Base-by-base conservation (phyloP, 306 rosid genomes). In the Cyamopsis tetragonoloba region DNA sequence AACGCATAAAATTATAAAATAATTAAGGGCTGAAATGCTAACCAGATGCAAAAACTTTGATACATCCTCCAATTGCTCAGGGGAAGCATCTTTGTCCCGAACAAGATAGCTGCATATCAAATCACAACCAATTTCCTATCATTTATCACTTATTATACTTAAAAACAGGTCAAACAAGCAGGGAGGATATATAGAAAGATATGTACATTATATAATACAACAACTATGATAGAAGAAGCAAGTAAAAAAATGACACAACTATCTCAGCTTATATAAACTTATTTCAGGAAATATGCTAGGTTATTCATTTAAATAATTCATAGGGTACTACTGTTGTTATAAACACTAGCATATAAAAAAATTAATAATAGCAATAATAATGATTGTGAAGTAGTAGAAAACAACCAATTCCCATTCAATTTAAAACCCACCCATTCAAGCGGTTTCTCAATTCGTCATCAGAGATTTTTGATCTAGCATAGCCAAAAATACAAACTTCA, bases 401-500 rank as follows among this genome's bases (percentile, higher is more conserved):
- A 7, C 14, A 55, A 62, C 47, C 20, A 56, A 56, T 72, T 26
- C 48, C 13, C 63, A 50, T 10, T 6, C 26, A 34, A 28, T 2
- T 23, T 23, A 51, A 77, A 41, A 53, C 15, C 92, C 73, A 90
- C 99, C 95, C 85, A 3, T 43, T 86, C 51, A 93, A 56, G 80
- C 99, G 95, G 73, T 63, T 73, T 83, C 96, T 83, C 69, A 93
- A 82, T 31, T 93, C 99, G 15, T 85, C 88, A 73, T 85, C 85
- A 17, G 96, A 77, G 59, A 93, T 88, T 81, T 88, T 88, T 55
- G 91, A 72, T 76, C 99, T 93, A 28, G 99, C 97, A 79, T 93
- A 93, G 57, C 99, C 99, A 83, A 93, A 93, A 62, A 93, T 88
- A 80, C 79, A 82, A 79, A 90, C 95, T 76, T 90, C 97, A 64